These are phyloP conservation scores for Ceratocystis cacaofunesta DNA, from an alignment of 2,329 filamentous ascomycete genomes.

Conservation along the genomic window DNA sequence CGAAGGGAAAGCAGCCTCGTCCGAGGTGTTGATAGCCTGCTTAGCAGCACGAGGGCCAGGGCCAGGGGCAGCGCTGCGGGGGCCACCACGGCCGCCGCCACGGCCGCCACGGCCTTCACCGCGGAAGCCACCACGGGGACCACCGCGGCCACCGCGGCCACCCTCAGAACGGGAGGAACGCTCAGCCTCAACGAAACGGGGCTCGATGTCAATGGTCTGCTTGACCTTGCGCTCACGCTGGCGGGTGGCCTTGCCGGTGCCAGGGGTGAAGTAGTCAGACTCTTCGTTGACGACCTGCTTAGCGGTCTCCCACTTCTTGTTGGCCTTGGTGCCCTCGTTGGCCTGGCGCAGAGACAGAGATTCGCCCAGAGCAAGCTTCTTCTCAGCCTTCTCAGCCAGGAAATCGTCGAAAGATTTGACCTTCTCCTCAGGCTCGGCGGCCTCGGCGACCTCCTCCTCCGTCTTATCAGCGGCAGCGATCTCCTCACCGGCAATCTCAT, in stretches of 20 bases:
- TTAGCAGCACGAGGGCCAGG: conserved; percentile 21
- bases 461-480: conserved; percentile 78
- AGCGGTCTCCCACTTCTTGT: conserved; percentile 87
- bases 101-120: conserved; percentile 34
- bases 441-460: conserved; percentile 36
- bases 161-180: conserved; percentile 34
- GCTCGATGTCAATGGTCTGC: conserved; percentile 76
- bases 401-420: conserved; percentile 82
- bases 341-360: conserved; percentile 62
- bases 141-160: conserved; percentile 37
- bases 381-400: conserved; percentile 55
- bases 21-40: conserved; percentile 37
- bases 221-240: conserved; percentile 88
- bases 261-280: conserved; percentile 63
- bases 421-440: conserved; percentile 64
- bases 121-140: conserved; percentile 34
- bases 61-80: conserved; percentile 26
- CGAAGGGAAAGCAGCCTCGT: conserved; percentile 46
- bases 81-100: conserved; percentile 34
- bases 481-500: conserved; percentile 80
- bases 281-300: conserved; percentile 53
- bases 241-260: conserved; percentile 63
- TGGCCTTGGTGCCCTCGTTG: conserved; percentile 76
- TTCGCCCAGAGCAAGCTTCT: conserved; percentile 57
- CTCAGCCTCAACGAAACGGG: conserved; percentile 61